Conservation (phyloP, 2,329 filamentous ascomycete genomes). For the Phyllosticta ampelicida region DNA sequence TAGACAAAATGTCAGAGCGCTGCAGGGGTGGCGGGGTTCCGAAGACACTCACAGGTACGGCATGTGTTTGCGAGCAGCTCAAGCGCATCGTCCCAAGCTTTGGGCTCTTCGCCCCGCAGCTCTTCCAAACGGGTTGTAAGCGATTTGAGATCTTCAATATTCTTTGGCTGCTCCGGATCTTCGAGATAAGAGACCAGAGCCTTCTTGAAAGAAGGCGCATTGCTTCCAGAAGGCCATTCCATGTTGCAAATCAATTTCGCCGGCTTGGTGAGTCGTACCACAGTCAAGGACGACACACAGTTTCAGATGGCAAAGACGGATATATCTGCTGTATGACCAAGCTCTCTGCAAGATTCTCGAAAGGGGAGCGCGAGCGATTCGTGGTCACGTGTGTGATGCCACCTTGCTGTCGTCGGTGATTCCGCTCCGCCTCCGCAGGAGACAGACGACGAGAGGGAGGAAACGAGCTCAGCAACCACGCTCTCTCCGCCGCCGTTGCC, state of each 20-base stretch:
- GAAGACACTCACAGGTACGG: conserved; percentile 2
- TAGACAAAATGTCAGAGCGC: conserved; percentile 18
- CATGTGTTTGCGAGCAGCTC: conserved; percentile 6
- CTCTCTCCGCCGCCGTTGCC: background rate
- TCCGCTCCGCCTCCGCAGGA: background rate
- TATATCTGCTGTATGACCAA: background rate
- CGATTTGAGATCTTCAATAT: background rate
- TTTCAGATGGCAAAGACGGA: background rate
- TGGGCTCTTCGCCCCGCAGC: conserved; percentile 2
- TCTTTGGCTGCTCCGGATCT: background rate
- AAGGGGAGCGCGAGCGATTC: background rate
- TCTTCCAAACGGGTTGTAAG: background rate
- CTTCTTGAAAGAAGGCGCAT: background rate
- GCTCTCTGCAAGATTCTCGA: background rate
- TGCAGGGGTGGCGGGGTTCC: background rate
- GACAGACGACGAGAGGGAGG: background rate
- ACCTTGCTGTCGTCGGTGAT: background rate
- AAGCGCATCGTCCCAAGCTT: conserved; percentile 3
- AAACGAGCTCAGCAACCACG: background rate
- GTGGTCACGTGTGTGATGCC: background rate
- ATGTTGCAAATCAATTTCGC: background rate
- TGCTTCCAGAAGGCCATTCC: conserved; percentile 6
- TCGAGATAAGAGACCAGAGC: conserved; percentile 4
- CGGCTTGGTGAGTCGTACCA: background rate
- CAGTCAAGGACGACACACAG: background rate